Percentiles rank a stretch among this genome's conserved stretches.
These are phyloP conservation scores for Metschnikowia peoriensis DNA, from an alignment of 805 yeast genomes.

Conservation along the genomic window DNA sequence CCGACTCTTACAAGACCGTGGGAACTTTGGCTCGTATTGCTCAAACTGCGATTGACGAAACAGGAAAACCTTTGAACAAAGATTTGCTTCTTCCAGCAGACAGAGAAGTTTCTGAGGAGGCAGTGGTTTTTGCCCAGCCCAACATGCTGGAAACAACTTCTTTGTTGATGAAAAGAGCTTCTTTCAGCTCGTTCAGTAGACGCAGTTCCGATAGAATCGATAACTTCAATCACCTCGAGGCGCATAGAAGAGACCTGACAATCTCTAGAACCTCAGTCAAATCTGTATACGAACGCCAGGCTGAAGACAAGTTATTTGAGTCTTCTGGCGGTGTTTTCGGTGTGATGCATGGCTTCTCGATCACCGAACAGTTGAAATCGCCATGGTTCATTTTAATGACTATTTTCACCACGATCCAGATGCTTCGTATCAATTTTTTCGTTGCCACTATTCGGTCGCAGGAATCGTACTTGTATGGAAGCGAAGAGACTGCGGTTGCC, in stretches of 20 bases:
- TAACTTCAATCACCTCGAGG: not conserved
- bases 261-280: conserved; percentile 44
- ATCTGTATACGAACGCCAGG: conserved; percentile 64
- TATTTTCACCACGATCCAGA: conserved; percentile 77
- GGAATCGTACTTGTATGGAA: conserved; percentile 66
- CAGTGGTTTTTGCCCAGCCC: conserved; percentile 27
- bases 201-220: conserved; percentile 15
- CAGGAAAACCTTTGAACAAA: conserved; percentile 55
- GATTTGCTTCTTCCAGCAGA: conserved; percentile 41
- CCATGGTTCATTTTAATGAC: conserved; percentile 82
- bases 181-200: conserved; percentile 20
- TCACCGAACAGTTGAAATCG: conserved; percentile 49
- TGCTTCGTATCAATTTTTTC: conserved; percentile 89
- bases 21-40: conserved; percentile 66
- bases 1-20: conserved; percentile 66
- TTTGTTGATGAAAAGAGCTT: conserved; percentile 35
- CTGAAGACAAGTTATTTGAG: conserved; percentile 52
- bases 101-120: conserved; percentile 32
- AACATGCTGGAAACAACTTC: conserved; percentile 42
- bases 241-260: conserved; percentile 30
- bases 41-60: conserved; percentile 72
- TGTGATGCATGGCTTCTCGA: conserved; percentile 63
- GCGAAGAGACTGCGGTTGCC: conserved; percentile 48
- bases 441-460: conserved; percentile 87
- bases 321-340: conserved; percentile 65